Percentiles rank a stretch among this genome's conserved stretches.
These are phyloP conservation scores for Hypomontagnella submonticulosa DNA, from an alignment of 495 filamentous ascomycete species.

Conservation along the genomic window DNA sequence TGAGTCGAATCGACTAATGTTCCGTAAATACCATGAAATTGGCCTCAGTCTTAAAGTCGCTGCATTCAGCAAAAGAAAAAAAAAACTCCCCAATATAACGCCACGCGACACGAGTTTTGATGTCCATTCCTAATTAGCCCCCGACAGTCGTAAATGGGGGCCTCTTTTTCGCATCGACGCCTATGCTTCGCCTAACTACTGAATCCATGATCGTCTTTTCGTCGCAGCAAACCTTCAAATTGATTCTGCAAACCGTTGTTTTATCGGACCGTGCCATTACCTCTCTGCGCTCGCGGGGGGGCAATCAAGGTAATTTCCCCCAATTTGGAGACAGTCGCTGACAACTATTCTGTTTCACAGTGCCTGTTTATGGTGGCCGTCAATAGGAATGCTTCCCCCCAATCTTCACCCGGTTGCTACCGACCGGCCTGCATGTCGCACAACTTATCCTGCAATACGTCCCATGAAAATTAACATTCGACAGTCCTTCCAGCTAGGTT, in stretches of 20 bases:
- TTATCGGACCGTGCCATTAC: constrained; percentile 5
- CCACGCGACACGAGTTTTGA: constrained; percentile 44
- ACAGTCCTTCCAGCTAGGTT: constrained; percentile 6
- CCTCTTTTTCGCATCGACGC: constrained; percentile 27
- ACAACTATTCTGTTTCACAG: constrained; percentile 30
- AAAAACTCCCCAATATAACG: constrained; percentile 34
- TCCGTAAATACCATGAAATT: constrained; percentile 49
- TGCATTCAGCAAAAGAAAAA: constrained; percentile 35
- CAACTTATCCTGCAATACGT: background rate
- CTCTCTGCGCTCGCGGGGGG: constrained; percentile 16
- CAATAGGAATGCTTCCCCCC: constrained; percentile 19
- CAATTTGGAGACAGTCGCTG: constrained; percentile 15
- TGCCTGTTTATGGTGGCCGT: constrained; percentile 7
- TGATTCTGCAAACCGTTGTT: constrained; percentile 10
- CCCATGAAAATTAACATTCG: background rate
- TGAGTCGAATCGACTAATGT: constrained; percentile 51
- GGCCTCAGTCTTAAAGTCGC: constrained; percentile 44
- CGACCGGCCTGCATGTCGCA: background rate
- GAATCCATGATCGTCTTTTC: constrained; percentile 18
- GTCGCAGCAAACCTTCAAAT: constrained; percentile 7
- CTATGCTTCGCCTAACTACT: constrained; percentile 27
- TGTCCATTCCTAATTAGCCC: constrained; percentile 40
- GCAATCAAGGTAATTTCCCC: constrained; percentile 31
- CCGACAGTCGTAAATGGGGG: constrained; percentile 42
- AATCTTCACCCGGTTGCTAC: background rate